Evolutionary conservation across 805 yeast genomes (phyloP).

Genomic region (Starmerella sirachaensis): DNA sequence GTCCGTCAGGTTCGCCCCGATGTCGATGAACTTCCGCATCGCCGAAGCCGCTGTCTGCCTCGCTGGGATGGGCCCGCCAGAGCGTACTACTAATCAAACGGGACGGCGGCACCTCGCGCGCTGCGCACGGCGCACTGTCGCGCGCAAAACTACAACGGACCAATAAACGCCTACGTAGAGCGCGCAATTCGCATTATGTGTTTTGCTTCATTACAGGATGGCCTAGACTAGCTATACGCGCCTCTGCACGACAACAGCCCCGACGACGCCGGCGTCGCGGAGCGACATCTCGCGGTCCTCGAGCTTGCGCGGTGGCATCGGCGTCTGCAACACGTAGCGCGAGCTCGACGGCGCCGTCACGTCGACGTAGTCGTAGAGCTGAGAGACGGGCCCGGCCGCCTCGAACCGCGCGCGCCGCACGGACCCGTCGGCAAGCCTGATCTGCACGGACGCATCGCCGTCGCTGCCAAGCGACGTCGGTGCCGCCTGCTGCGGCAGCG

Average conservation of each 20-base stretch:
- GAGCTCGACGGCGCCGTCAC: conserved; percentile 28
- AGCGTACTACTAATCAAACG: not conserved
- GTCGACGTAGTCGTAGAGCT: conserved; percentile 57
- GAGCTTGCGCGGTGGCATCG: conserved; percentile 72
- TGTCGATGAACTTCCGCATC: conserved; percentile 28
- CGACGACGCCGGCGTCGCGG: conserved; percentile 61
- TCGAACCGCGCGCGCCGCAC: conserved; percentile 48
- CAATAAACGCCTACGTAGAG: no score
- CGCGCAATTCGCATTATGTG: no score
- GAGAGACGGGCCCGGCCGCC: conserved; percentile 51
- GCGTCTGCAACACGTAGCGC: conserved; percentile 55
- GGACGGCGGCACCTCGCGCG: no score
- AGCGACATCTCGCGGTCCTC: conserved; percentile 46
- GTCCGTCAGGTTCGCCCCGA: conserved; percentile 75
- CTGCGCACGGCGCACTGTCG: no score
- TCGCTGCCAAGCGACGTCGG: conserved; percentile 18
- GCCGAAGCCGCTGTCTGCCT: not conserved
- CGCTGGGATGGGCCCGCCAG: not conserved
- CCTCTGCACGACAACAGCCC: conserved; percentile 68
- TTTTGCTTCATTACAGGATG: no score
- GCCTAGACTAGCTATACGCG: no score
- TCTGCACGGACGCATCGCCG: conserved; percentile 69
- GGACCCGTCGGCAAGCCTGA: conserved; percentile 68
- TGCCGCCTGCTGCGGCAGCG: not conserved
- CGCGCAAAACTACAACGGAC: no score